Evolutionary conservation across 2,329 filamentous ascomycete genomes (phyloP), one percentile per base, ranked within the genome.

Genomic region (Colletotrichum trifolii): DNA sequence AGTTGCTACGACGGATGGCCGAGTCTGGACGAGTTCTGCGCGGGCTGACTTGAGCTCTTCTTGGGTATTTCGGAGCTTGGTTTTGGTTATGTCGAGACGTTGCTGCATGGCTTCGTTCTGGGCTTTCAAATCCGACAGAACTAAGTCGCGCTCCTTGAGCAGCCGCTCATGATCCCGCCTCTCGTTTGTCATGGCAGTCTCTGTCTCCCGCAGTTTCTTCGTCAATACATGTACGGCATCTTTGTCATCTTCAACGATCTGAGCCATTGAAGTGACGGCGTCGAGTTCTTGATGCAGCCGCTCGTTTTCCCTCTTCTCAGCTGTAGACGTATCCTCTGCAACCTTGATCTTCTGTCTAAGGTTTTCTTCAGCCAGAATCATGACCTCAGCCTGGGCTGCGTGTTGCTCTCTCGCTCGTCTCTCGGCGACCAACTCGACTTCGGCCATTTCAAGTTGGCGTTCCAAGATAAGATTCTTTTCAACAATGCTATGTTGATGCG

Each of bases 351-450:
- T 73, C 4, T 73, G 70, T 40, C 73, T 76, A 45, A 79, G 70
- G 47, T 85, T 74, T 73, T 84, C 73, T 49, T 68, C 66, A 13
- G 35, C 42, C 9, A 49, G 34, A 36, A 43, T 64, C n/a, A 34
- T 52, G 25, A 54, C 34, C 36, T 66, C 64, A 13, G 60, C 39
- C 40, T 50, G 38, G 15, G 54, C 48, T 12, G 39, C 15, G 15
- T 64, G 60, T 43, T 66, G 60, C 40, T 65, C 64, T 40, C 67
- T 62, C 15, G 57, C 75, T 60, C 75, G 73, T 65, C 78, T 95
- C 74, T 96, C 92, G 69, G 91, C 92, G 69, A 94, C 92, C 2
- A 97, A 83, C 71, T 97, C 91, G 47, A 93, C 89, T 75, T 97
- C 91, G 2, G 94, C 77, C 2, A 90, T 88, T 72, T 85, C 90